Conservation (phyloP, 1,284 basidiomycete genomes). For the Ustilago crameri region DNA sequence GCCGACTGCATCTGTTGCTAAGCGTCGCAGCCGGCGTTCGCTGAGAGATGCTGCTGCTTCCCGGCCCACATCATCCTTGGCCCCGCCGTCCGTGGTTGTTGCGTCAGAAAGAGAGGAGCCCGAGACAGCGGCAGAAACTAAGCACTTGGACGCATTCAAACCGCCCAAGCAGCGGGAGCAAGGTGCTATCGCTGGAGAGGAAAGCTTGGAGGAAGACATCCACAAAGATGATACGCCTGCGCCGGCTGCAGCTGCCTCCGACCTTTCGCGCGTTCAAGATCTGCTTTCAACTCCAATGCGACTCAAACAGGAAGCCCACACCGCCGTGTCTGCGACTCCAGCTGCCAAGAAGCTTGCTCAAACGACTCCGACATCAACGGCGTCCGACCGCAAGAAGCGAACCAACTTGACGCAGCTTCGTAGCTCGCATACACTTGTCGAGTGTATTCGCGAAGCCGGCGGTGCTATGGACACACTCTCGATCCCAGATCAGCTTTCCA, state of each 20-base stretch:
- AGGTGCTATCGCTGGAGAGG: not conserved
- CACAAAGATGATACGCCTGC: not conserved
- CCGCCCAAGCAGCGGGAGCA: not conserved
- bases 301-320: conserved; percentile 9
- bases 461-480: conserved; percentile 42
- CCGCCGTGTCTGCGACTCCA: conserved; percentile 5
- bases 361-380: conserved; percentile 12
- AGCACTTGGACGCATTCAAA: not conserved
- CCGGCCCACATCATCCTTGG: conserved; percentile 14
- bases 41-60: not conserved
- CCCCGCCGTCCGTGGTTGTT: conserved; percentile 6
- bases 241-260: not conserved
- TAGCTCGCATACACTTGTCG: conserved; percentile 31
- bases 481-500: conserved; percentile 29
- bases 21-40: conserved; percentile 16
- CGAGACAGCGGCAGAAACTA: not conserved
- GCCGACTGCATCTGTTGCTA: conserved; percentile 13
- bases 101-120: not conserved
- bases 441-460: conserved; percentile 39
- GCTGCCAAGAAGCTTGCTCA: conserved; percentile 9
- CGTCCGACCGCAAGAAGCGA: conserved; percentile 29
- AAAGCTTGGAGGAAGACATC: not conserved
- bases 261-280: conserved; percentile 20
- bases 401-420: conserved; percentile 41
- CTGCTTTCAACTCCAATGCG: conserved; percentile 10